Conservation (phyloP, 257 asterid genomes). For the Ocimum tenuiflorum region DNA sequence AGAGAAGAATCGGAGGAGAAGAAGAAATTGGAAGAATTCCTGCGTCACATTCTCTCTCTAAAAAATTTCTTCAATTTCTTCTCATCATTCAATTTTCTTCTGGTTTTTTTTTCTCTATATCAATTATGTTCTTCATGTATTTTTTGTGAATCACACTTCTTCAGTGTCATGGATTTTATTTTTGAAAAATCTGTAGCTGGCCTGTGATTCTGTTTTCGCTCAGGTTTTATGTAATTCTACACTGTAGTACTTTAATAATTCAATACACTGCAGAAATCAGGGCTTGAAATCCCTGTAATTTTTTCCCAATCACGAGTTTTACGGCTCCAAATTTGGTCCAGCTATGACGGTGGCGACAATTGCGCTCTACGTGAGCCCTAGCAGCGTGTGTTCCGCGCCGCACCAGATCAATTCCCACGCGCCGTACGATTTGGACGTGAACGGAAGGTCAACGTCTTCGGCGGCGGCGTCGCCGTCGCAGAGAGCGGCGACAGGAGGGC, state of each 20-base stretch:
- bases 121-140: background rate
- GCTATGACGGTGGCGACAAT: constrained; percentile 64
- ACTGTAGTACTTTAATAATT: constrained; percentile 2
- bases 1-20: constrained; percentile 11
- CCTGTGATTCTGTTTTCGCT: background rate
- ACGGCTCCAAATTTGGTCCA: constrained; percentile 12
- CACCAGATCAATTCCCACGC: constrained; percentile 69
- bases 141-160: background rate
- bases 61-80: constrained; percentile 10
- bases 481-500: constrained; percentile 49
- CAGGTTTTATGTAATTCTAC: background rate
- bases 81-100: constrained; percentile 15
- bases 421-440: constrained; percentile 52
- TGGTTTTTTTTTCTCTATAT: no score
- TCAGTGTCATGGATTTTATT: background rate
- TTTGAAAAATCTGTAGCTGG: background rate
- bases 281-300: constrained; percentile 11
- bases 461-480: constrained; percentile 56
- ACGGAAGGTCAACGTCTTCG: constrained; percentile 51
- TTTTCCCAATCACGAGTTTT: background rate
- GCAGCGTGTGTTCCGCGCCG: constrained; percentile 64
- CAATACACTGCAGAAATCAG: constrained; percentile 1
- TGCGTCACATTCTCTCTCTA: constrained; percentile 14
- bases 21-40: constrained; percentile 16
- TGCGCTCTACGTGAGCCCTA: constrained; percentile 71